Conservation (phyloP, 306 rosid genomes). For the Alnus rubra region DNA sequence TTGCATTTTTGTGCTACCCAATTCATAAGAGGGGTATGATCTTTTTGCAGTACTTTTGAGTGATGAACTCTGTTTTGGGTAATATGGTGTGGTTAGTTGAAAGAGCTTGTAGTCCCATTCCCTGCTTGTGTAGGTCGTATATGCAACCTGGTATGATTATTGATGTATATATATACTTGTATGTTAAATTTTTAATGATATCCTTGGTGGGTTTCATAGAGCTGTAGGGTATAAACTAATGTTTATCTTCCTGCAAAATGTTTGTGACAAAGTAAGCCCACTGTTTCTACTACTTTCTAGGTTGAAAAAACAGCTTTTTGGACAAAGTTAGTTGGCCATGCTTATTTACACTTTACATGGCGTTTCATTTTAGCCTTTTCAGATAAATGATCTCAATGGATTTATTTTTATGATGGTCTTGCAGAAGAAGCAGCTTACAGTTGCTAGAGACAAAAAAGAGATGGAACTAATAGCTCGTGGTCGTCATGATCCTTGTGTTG, state of each 20-base stretch:
- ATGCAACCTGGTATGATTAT: background rate
- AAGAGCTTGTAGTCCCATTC: background rate
- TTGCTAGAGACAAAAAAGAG: constrained; percentile 80
- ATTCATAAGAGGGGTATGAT: background rate
- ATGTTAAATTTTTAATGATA: background rate
- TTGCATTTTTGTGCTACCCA: background rate
- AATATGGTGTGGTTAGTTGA: background rate
- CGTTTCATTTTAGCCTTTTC: background rate
- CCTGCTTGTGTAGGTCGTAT: background rate
- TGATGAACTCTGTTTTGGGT: background rate
- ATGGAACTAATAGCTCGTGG: constrained; percentile 85
- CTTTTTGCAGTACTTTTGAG: background rate
- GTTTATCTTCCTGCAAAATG: background rate
- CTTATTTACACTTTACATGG: background rate
- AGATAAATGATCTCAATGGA: constrained; percentile 22
- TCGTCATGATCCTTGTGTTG: constrained; percentile 98
- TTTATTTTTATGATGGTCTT: constrained; percentile 16
- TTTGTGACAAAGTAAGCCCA: background rate
- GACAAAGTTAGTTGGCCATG: background rate
- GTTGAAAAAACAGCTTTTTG: constrained; percentile 1
- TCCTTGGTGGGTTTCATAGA: background rate
- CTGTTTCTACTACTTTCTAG: background rate
- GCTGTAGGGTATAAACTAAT: background rate
- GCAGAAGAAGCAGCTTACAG: constrained; percentile 95
- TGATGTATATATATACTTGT: background rate